Base-by-base conservation (phyloP, 108 stramenopile species). In the Cyclotella atomus region DNA sequence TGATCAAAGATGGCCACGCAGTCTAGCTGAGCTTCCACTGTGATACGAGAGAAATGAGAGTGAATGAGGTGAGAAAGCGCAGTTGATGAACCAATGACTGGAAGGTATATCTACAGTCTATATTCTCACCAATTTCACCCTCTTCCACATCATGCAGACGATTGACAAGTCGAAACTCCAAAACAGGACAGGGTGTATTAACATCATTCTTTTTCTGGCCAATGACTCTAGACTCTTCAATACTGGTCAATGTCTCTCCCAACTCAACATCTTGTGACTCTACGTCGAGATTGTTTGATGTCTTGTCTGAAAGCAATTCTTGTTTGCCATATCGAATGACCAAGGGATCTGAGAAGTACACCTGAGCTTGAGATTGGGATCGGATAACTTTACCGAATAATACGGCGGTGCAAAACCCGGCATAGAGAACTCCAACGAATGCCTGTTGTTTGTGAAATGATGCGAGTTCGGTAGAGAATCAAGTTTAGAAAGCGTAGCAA, bases 161-260 rank as follows among this genome's bases (percentile, higher is more conserved):
- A 71, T 93, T 93, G 38, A 89, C 77, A 23, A 93, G 76, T 4
- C 92, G 82, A 67, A 93, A 93, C 60, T 89, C 88, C 64, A 93
- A 59, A 2, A 84, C 85, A 0, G 92, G 92, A 73, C 92, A 93
- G 0, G 87, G 88, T 56, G 84, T 86, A 23, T 83, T 79, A 24
- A 21, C 36, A 38, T 41, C 36, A 21, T 33, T 16, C 10, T 67
- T 27, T 32, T 53, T 44, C 3, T 44, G 29, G 14, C 60, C 57
- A 35, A 46, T 45, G 21, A 23, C 38, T 1, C 2, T 47, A 23
- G 15, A 16, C 52, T 61, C 46, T 33, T 54, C 34, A 27, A 65
- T 65, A 38, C 9, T 27, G 21, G 30, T 28, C 56, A 54, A 17
- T 12, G 36, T 62, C 15, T 23, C 21, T 7, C 60, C 53, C 15